A percentile compares a stretch with the other conserved stretches of the same genome.
phyloP scores from a whole-genome alignment of 2,329 filamentous ascomycete species.

The Botryotinia calthae region DNA sequence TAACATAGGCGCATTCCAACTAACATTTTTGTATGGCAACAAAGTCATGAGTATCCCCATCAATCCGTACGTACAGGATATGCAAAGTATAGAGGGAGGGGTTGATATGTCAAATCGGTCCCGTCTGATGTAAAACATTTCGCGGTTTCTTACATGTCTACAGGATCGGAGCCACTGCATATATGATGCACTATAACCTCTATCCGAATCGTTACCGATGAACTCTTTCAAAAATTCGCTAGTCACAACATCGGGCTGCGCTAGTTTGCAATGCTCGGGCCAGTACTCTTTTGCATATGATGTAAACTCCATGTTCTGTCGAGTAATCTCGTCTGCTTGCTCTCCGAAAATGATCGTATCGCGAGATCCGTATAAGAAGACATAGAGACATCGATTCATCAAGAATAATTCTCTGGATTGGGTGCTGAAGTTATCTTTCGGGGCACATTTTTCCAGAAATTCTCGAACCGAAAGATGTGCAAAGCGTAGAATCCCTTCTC shows the following conservation, averaged over 20 bases:
- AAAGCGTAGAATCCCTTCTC: not conserved
- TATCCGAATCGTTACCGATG: not conserved
- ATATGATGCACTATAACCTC: not conserved
- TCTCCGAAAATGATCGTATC: fast-evolving
- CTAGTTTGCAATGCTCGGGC: not conserved
- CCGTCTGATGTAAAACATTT: too few relatives aligned
- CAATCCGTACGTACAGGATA: not conserved
- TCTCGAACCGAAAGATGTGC: not conserved
- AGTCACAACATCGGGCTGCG: not conserved
- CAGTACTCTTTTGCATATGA: fast-evolving
- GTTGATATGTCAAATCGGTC: too few relatives aligned
- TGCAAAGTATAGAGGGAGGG: fast-evolving
- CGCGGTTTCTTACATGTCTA: too few relatives aligned
- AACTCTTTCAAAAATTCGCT: fast-evolving
- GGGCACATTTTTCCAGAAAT: not conserved
- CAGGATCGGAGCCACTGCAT: not conserved
- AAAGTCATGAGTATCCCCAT: not conserved
- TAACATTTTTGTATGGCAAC: fast-evolving
- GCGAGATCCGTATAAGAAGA: not conserved
- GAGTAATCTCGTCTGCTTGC: fast-evolving
- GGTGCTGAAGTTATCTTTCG: not conserved
- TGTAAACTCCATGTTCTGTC: not conserved
- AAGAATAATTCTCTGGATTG: not conserved
- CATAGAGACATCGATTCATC: not conserved
- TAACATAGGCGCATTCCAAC: not conserved